Conservation (phyloP, 257 asterid species). For the Jacaranda copaia region DNA sequence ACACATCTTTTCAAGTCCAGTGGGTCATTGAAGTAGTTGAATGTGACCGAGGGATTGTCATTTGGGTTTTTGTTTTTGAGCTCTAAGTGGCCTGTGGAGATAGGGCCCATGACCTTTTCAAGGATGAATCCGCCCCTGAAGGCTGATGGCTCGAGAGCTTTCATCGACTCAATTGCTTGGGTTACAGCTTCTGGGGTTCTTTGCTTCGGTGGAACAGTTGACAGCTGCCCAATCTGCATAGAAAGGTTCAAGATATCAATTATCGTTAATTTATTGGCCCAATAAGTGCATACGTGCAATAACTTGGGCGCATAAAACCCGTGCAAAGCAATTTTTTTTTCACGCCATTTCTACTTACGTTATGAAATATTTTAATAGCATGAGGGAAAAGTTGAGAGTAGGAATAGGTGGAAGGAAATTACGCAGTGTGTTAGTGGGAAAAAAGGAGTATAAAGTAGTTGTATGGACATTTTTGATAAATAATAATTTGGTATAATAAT, state of each 20-base stretch:
- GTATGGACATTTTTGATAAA: too few relatives aligned
- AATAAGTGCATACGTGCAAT: too few relatives aligned
- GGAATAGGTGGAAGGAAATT: too few relatives aligned
- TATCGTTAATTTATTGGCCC: background rate
- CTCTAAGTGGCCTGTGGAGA: conserved; percentile 67
- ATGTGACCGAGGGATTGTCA: conserved; percentile 76
- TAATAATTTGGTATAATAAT: too few relatives aligned
- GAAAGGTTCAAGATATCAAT: background rate
- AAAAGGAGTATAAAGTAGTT: too few relatives aligned
- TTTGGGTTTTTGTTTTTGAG: conserved; percentile 59
- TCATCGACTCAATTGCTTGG: conserved; percentile 60
- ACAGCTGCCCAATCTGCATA: conserved; percentile 81
- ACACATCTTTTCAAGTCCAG: conserved; percentile 72
- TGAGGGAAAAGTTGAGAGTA: too few relatives aligned
- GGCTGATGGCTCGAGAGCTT: conserved; percentile 49
- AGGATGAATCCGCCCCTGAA: conserved; percentile 83
- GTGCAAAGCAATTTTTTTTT: too few relatives aligned
- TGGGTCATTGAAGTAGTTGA: conserved; percentile 78
- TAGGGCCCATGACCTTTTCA: conserved; percentile 78
- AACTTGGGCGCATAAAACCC: too few relatives aligned
- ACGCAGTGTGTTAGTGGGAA: too few relatives aligned
- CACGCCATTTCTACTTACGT: too few relatives aligned
- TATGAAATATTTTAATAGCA: too few relatives aligned
- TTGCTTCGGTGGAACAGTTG: conserved; percentile 84
- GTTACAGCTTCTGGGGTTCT: conserved; percentile 76